phyloP scores from a whole-genome alignment of 139 green algal species.

The Haematococcus sp. region DNA sequence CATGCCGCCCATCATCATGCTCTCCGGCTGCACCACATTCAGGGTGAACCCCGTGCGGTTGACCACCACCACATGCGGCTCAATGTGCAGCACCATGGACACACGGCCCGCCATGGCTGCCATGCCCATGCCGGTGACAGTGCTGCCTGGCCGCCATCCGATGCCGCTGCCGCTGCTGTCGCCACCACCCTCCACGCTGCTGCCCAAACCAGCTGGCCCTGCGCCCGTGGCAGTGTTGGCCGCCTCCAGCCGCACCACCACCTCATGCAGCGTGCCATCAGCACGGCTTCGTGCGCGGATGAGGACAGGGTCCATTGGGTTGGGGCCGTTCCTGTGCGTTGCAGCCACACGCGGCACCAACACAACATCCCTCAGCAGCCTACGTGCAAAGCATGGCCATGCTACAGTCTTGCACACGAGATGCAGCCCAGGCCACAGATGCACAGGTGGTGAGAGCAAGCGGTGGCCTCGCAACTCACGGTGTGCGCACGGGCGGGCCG shows the following conservation, averaged over 20 bases:
- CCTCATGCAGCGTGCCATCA: constrained; percentile 52
- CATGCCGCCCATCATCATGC: constrained; percentile 1
- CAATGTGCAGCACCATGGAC: constrained; percentile 54
- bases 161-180: not conserved
- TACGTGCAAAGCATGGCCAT: too few relatives aligned
- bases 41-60: constrained; percentile 72
- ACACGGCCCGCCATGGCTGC: constrained; percentile 6
- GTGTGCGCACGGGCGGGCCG: not conserved
- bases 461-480: not conserved
- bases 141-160: constrained; percentile 7
- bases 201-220: not conserved
- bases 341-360: too few relatives aligned
- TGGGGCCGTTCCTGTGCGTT: too few relatives aligned
- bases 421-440: too few relatives aligned
- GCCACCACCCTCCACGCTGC: not conserved
- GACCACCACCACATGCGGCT: constrained; percentile 68
- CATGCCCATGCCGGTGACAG: constrained; percentile 12
- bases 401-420: too few relatives aligned
- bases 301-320: constrained; percentile 6
- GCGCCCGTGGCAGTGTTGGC: not conserved
- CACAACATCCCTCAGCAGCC: too few relatives aligned
- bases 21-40: constrained; percentile 64
- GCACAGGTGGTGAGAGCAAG: too few relatives aligned
- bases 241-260: constrained; percentile 50
- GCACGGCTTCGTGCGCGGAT: constrained; percentile 18